A percentile compares a stretch with the other conserved stretches of the same genome.
Evolutionary conservation across 2,329 filamentous ascomycete species (phyloP).

Genomic region (Fusarium floridanum): DNA sequence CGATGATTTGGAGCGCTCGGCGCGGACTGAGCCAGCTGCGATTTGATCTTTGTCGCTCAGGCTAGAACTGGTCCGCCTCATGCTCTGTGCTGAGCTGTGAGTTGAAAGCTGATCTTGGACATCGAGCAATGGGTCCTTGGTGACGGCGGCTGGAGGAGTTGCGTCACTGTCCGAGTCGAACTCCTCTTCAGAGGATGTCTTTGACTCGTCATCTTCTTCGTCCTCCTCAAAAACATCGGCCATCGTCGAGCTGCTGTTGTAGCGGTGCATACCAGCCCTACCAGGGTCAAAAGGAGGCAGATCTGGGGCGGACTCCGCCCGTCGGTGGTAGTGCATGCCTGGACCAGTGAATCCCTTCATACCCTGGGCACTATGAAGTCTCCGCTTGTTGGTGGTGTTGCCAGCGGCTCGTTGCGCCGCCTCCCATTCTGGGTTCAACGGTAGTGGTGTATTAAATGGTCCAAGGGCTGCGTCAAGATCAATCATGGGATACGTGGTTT

Average conservation of each 20-base stretch:
- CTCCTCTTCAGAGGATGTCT: conserved; percentile 59
- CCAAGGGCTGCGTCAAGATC: conserved; percentile 94
- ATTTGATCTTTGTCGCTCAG: conserved; percentile 56
- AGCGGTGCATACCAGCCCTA: conserved; percentile 69
- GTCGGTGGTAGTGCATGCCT: conserved; percentile 81
- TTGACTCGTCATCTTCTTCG: conserved; percentile 69
- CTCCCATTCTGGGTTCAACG: conserved; percentile 74
- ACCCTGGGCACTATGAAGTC: conserved; percentile 83
- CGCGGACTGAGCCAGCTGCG: conserved; percentile 53
- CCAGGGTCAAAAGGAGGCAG: conserved; percentile 79
- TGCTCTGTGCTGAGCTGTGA: conserved; percentile 40
- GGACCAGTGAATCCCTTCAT: conserved; percentile 76
- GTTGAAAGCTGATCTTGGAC: conserved; percentile 39
- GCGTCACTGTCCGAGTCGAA: conserved; percentile 61
- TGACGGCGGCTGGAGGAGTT: conserved; percentile 49
- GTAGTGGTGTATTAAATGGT: conserved; percentile 86
- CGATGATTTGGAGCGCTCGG: conserved; percentile 63
- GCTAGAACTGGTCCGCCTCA: conserved; percentile 61
- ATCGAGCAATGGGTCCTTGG: conserved; percentile 42
- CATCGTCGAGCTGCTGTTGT: conserved; percentile 79
- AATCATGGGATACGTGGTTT: conserved; percentile 83
- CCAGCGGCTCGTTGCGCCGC: conserved; percentile 71
- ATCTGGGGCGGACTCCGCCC: conserved; percentile 84
- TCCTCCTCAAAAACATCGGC: conserved; percentile 90
- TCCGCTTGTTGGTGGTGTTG: conserved; percentile 70